Percentiles rank a stretch among this genome's conserved stretches.
Conservation (phyloP, 2,329 filamentous ascomycete species). For the Paecilomyces niveus region DNA sequence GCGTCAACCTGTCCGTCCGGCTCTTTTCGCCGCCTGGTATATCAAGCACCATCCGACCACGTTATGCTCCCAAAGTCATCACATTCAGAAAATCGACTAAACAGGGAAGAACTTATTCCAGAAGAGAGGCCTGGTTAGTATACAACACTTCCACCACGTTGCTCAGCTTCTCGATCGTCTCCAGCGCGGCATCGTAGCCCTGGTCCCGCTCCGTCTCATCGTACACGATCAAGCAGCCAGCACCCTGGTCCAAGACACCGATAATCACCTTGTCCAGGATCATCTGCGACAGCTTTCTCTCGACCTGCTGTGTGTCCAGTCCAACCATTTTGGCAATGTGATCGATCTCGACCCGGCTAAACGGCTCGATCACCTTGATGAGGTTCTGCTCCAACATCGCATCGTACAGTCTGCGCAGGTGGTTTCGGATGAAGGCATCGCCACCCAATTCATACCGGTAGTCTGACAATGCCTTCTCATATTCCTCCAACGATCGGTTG, state of each 20-base stretch:
- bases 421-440: conserved; percentile 94
- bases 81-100: background rate
- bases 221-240: conserved; percentile 94
- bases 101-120: conserved; percentile 58
- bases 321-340: conserved; percentile 98
- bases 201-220: conserved; percentile 92
- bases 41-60: background rate
- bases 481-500: conserved; percentile 93
- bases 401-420: conserved; percentile 91
- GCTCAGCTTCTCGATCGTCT: conserved; percentile 94
- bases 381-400: conserved; percentile 99
- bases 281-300: conserved; percentile 98
- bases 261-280: conserved; percentile 99
- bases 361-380: conserved; percentile 99
- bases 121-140: conserved; percentile 90
- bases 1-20: background rate
- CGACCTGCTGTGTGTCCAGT: conserved; percentile 90
- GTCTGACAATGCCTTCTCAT: conserved; percentile 81
- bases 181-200: conserved; percentile 86
- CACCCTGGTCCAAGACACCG: conserved; percentile 91
- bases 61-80: background rate
- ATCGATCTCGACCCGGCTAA: conserved; percentile 91
- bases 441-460: conserved; percentile 92
- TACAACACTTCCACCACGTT: conserved; percentile 96
- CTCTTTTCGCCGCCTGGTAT: background rate